A percentile compares a stretch with the other conserved stretches of the same genome.
Conservation (phyloP, 176 grass and related monocot species). For the Musa schizocarpa region DNA sequence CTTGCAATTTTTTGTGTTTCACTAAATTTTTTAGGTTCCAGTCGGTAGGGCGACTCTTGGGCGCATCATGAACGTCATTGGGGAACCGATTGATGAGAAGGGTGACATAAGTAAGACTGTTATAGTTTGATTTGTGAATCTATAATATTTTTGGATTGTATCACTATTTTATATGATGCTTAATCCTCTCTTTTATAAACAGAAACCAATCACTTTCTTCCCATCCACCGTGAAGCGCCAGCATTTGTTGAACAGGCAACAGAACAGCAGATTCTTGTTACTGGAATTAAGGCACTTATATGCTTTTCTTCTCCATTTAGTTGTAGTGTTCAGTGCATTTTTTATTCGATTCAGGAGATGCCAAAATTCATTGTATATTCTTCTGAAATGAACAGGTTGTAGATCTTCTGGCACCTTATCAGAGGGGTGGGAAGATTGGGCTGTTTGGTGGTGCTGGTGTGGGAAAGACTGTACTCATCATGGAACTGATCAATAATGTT, state of each 20-base stretch:
- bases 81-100: conserved; percentile 15
- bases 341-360: neutral
- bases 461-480: conserved; percentile 27
- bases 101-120: conserved; percentile 18
- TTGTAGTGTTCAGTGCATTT: neutral
- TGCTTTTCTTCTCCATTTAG: neutral
- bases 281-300: conserved; percentile 22
- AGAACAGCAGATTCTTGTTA: conserved; percentile 25
- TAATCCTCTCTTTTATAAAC: neutral
- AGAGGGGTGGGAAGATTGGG: conserved; percentile 26
- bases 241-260: conserved; percentile 22
- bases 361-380: neutral
- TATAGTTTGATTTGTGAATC: neutral
- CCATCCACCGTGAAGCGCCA: conserved; percentile 15
- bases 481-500: conserved; percentile 26
- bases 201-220: conserved; percentile 17
- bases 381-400: conserved; percentile 10
- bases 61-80: conserved; percentile 15
- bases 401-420: conserved; percentile 25
- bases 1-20: neutral
- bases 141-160: neutral
- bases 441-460: conserved; percentile 31
- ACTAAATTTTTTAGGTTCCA: conserved; percentile 1
- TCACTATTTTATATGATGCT: too few species aligned
- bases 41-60: conserved; percentile 17